Evolutionary conservation across 805 yeast genomes (phyloP), one percentile per base, ranked within the genome.

Genomic region (Wilhelminamyces savonicus): DNA sequence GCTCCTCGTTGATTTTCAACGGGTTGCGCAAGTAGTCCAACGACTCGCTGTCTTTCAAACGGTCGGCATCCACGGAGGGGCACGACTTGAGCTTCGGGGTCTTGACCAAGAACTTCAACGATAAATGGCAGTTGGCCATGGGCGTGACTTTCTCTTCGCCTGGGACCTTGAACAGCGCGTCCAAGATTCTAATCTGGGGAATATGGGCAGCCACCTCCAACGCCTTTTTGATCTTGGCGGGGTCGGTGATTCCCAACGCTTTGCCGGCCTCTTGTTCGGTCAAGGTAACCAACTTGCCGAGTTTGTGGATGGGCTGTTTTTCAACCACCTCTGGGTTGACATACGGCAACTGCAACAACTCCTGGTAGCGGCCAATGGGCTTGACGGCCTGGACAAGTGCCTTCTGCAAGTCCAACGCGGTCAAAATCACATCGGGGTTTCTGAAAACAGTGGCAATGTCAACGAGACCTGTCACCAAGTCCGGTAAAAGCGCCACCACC

Each of bases 371-470:
- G 10, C 65, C 63, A 44, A 66, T 44, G 33, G 74, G 59, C 43
- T 65, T 50, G 62, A 85, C 77, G 3, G 94, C 97, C 58, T 85
- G 95, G 19, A 78, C 62, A 21, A 90, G 55, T 28, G 77, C 70
- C 51, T 82, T 79, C 45, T 80, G 74, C 29, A 90, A 66, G 31
- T 80, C 86, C 27, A 76, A 56, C 10, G 84, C 71, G 21, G 71
- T 65, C 21, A 66, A 41, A 20, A 85, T 67, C 31, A 85, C 63
- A 13, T 80, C 90, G 14, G 75, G 65, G 36, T 76, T 73, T 62
- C 90, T 80, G 62, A 90, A 88, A 21, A 73, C 74, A 12, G 85
- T 66, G 9, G 95, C 83, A 46, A 92, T 80, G 41, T 85, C 95
- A 35, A 87, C 62, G 43, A 86, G 67, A 1, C 88, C 94, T 20